Percentiles rank a stretch among this genome's conserved stretches.
These are phyloP conservation scores for Sorghum bicolor DNA, from an alignment of 176 grass and related monocot species.

Conservation along the genomic window Sorghum_bicolor_NCBIv3 NC_012878.2:38734001-38734500, in stretches of 20 bases:
- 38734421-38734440: slow-evolving; percentile 8
- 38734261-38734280: not conserved
- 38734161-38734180: not conserved
- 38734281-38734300: not conserved
- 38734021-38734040: too few species aligned
- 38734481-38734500: slow-evolving; percentile 52
- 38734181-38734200: slow-evolving; percentile 12
- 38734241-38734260: not conserved
- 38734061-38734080: too few species aligned
- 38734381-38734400: not conserved
- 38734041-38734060: too few species aligned
- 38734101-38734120: too few species aligned
- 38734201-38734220: not conserved
- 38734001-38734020: too few species aligned
- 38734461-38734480: slow-evolving; percentile 19
- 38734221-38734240: not conserved
- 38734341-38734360: not conserved
- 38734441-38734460: not conserved
- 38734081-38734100: too few species aligned
- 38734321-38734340: not conserved
- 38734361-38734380: not conserved
- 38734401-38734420: not conserved
- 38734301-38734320: not conserved
- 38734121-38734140: not conserved
- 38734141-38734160: not conserved